Evolutionary conservation across 2,329 filamentous ascomycete genomes (phyloP).

Genomic region (Fusarium chuoi): DNA sequence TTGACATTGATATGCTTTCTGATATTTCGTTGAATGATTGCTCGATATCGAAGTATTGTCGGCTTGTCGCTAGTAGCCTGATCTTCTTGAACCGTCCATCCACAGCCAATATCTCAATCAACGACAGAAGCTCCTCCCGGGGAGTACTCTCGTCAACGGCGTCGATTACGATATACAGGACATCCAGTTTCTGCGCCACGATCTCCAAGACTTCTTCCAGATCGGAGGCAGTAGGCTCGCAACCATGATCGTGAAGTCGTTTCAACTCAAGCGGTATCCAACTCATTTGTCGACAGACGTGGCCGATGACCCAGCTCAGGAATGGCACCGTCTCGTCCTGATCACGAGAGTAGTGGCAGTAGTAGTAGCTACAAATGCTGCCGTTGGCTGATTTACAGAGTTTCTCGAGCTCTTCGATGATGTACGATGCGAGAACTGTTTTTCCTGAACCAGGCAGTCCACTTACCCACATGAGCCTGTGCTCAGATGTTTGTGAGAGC

Average conservation of each 20-base stretch:
- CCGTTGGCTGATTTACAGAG: rapidly evolving
- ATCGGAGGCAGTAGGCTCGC: background rate
- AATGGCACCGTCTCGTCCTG: background rate
- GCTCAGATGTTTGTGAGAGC: background rate
- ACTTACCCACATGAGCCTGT: background rate
- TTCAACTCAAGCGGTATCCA: background rate
- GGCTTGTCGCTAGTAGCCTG: background rate
- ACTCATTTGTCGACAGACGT: background rate
- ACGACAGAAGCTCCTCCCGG: background rate
- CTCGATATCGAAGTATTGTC: too few relatives aligned
- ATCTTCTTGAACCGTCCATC: background rate
- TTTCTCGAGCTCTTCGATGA: background rate
- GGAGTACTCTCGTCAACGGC: background rate
- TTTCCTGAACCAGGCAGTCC: background rate
- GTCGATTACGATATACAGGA: background rate
- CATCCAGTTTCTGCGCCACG: too few relatives aligned
- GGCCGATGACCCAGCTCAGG: background rate
- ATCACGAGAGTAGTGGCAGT: background rate
- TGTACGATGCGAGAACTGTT: background rate
- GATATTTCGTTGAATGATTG: too few relatives aligned
- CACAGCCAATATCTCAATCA: background rate
- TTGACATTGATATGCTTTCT: background rate
- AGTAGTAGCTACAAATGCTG: background rate
- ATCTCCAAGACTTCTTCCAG: too few relatives aligned
- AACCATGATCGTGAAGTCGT: background rate